Conservation (phyloP, 1,284 basidiomycete species). For the Cutaneotrichosporon spelunceum region DNA sequence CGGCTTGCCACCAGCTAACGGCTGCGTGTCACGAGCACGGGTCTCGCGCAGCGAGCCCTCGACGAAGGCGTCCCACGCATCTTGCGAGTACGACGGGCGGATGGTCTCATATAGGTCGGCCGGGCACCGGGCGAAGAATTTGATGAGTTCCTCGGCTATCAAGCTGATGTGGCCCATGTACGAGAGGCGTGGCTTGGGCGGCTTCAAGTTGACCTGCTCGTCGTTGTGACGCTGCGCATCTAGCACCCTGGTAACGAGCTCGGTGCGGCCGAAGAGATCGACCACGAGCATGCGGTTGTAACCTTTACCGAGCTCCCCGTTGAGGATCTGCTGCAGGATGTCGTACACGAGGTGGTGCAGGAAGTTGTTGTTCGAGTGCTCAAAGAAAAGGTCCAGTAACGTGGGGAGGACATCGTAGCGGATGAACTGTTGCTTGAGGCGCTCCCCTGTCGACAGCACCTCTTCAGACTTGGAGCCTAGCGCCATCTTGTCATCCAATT, state of each 20-base stretch:
- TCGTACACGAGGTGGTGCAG: slow-evolving; percentile 97
- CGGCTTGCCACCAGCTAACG: slow-evolving; percentile 68
- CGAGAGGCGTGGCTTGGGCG: slow-evolving; percentile 64
- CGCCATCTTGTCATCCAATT: slow-evolving; percentile 6
- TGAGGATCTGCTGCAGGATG: slow-evolving; percentile 90
- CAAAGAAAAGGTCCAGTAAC: slow-evolving; percentile 86
- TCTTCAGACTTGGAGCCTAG: slow-evolving; percentile 20
- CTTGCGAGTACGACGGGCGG: slow-evolving; percentile 64
- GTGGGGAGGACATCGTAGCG: slow-evolving; percentile 67
- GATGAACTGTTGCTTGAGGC: slow-evolving; percentile 71
- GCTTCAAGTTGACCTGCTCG: slow-evolving; percentile 24
- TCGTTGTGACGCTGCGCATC: slow-evolving; percentile 79
- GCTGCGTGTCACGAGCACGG: slow-evolving; percentile 71
- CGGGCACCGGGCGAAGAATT: slow-evolving; percentile 70
- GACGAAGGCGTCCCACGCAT: slow-evolving; percentile 84
- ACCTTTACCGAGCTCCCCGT: slow-evolving; percentile 71
- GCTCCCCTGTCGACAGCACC: slow-evolving; percentile 60
- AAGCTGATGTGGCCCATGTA: slow-evolving; percentile 97
- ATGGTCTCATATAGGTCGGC: slow-evolving; percentile 68
- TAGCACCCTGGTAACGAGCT: slow-evolving; percentile 74
- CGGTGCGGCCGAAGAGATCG: slow-evolving; percentile 73
- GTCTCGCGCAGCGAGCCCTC: slow-evolving; percentile 76
- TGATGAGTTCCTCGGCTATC: slow-evolving; percentile 58
- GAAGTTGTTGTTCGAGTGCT: slow-evolving; percentile 97
- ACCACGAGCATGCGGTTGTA: slow-evolving; percentile 76